Percentiles rank a stretch among this genome's conserved stretches.
phyloP scores from a whole-genome alignment of 208 protist genomes.

The Naegleria lovaniensis region DNA sequence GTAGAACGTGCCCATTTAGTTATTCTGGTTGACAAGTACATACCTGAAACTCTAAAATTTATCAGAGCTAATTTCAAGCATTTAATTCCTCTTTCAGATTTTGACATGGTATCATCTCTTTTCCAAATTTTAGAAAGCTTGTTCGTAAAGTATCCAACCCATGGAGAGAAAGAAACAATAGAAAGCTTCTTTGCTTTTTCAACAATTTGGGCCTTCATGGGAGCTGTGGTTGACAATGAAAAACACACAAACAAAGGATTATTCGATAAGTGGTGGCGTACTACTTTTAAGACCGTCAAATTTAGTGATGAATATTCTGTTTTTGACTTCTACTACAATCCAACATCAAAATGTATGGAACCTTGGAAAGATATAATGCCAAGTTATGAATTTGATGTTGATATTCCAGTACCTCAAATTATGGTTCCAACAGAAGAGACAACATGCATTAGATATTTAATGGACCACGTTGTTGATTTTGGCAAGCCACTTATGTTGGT shows the following conservation, averaged over 20 bases:
- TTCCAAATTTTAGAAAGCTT: constrained; percentile 62
- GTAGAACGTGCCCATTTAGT: constrained; percentile 41
- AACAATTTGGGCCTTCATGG: constrained; percentile 69
- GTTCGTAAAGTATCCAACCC: constrained; percentile 46
- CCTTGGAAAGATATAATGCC: not conserved
- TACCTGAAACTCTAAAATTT: constrained; percentile 39
- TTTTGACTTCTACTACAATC: constrained; percentile 60
- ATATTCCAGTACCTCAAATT: not conserved
- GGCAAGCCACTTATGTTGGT: constrained; percentile 14
- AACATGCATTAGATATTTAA: not conserved
- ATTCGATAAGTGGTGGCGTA: constrained; percentile 61
- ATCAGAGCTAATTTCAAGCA: constrained; percentile 47
- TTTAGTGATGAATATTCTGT: constrained; percentile 58
- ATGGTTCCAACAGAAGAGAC: constrained; percentile 19
- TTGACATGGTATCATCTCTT: constrained; percentile 54
- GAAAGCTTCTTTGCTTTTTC: constrained; percentile 71
- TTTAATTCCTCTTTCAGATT: constrained; percentile 57
- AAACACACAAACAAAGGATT: constrained; percentile 34
- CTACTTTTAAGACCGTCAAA: constrained; percentile 39
- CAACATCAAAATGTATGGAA: not conserved
- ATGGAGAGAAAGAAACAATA: constrained; percentile 55
- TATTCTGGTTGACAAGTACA: constrained; percentile 68
- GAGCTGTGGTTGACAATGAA: constrained; percentile 48
- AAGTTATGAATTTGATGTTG: not conserved
- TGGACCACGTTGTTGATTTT: constrained; percentile 1